Conservation (phyloP, 257 asterid genomes). For the Handroanthus guayacan region DNA sequence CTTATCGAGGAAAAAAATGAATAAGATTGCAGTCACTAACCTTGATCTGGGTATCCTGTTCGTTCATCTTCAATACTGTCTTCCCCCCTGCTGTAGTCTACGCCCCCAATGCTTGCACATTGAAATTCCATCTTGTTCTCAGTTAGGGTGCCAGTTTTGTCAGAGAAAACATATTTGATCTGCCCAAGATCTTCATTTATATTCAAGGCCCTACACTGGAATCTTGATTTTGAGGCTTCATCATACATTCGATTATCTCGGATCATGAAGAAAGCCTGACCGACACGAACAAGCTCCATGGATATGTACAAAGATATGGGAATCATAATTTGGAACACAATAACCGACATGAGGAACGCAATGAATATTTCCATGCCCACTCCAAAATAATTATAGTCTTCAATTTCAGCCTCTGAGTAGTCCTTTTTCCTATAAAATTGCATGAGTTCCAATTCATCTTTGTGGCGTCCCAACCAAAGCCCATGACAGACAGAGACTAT, state of each 20-base stretch:
- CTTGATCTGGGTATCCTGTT: constrained; percentile 51
- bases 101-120: constrained; percentile 75
- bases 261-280: constrained; percentile 88
- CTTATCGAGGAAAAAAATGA: neutral
- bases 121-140: constrained; percentile 92
- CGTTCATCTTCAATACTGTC: constrained; percentile 48
- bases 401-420: constrained; percentile 45
- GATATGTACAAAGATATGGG: constrained; percentile 85
- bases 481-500: constrained; percentile 65
- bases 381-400: constrained; percentile 68
- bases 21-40: constrained; percentile 37
- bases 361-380: constrained; percentile 74
- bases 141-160: constrained; percentile 82
- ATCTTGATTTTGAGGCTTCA: constrained; percentile 65
- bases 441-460: constrained; percentile 62
- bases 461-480: constrained; percentile 70
- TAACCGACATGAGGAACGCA: constrained; percentile 76
- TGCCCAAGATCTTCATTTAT: constrained; percentile 88
- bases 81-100: constrained; percentile 51
- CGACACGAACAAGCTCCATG: constrained; percentile 87
- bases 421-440: constrained; percentile 69
- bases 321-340: constrained; percentile 83
- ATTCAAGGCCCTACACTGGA: constrained; percentile 75
- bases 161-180: constrained; percentile 79
- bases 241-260: constrained; percentile 63